Percentiles rank a stretch among this genome's conserved stretches.
Evolutionary conservation across 306 rosid genomes (phyloP).

Genomic region (Rubus idaeus): DNA sequence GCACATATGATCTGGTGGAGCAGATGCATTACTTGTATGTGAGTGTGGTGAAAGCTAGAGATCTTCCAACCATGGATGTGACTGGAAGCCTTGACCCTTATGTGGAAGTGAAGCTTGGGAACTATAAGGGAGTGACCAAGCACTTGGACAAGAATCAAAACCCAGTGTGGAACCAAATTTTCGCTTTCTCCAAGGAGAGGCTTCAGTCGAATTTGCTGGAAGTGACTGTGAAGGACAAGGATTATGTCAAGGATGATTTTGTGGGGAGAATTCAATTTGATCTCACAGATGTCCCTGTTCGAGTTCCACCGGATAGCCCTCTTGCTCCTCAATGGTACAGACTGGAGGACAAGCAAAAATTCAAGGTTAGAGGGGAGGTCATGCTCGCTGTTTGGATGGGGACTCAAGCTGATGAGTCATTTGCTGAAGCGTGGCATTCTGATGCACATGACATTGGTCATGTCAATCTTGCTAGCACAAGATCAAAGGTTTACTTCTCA

Average conservation of each 20-base stretch:
- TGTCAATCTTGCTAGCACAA: constrained; percentile 59
- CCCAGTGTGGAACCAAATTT: constrained; percentile 87
- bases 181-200: constrained; percentile 79
- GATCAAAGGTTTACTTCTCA: constrained; percentile 88
- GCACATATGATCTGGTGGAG: constrained; percentile 88
- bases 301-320: constrained; percentile 92
- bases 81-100: constrained; percentile 94
- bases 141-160: constrained; percentile 82
- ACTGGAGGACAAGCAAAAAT: constrained; percentile 67
- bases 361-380: constrained; percentile 59
- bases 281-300: constrained; percentile 62
- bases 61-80: constrained; percentile 86
- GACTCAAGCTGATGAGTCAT: constrained; percentile 93
- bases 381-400: constrained; percentile 99
- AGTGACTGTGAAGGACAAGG: constrained; percentile 83
- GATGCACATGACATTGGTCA: constrained; percentile 85
- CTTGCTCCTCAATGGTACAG: constrained; percentile 97
- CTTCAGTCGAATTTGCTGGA: constrained; percentile 74
- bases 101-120: constrained; percentile 90
- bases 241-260: constrained; percentile 77
- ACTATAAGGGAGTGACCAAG: constrained; percentile 75
- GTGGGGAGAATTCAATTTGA: constrained; percentile 71
- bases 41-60: constrained; percentile 83
- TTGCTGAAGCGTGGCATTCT: constrained; percentile 96
- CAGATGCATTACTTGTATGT: constrained; percentile 88